A percentile compares a stretch with the other conserved stretches of the same genome.
phyloP scores from a whole-genome alignment of 2,329 filamentous ascomycete genomes.

The Fusarium musae region DNA sequence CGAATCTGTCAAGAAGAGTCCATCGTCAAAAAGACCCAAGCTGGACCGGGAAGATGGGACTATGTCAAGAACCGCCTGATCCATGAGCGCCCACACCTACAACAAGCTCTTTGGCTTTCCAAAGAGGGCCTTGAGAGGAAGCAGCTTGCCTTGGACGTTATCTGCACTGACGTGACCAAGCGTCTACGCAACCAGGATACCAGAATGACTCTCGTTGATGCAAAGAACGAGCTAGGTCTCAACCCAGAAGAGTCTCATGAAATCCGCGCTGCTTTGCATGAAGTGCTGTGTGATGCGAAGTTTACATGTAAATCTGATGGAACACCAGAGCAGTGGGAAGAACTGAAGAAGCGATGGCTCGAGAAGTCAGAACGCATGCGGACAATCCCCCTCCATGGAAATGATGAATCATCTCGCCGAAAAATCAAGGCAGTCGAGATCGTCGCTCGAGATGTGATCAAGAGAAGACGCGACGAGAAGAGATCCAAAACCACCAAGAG shows the following conservation, averaged over 20 bases:
- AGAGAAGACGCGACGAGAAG: slow-evolving; percentile 76
- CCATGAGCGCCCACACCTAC: slow-evolving; percentile 71
- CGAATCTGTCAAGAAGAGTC: slow-evolving; percentile 74
- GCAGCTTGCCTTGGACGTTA: slow-evolving; percentile 77
- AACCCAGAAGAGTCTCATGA: slow-evolving; percentile 63
- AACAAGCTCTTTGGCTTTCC: slow-evolving; percentile 68
- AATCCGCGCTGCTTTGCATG: slow-evolving; percentile 73
- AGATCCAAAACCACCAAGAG: slow-evolving; percentile 40
- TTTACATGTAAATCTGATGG: slow-evolving; percentile 80
- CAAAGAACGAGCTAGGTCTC: slow-evolving; percentile 69
- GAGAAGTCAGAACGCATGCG: slow-evolving; percentile 65
- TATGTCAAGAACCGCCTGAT: slow-evolving; percentile 75
- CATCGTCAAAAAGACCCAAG: slow-evolving; percentile 80
- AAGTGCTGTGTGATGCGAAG: slow-evolving; percentile 71
- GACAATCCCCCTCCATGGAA: slow-evolving; percentile 60
- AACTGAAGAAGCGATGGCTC: slow-evolving; percentile 76
- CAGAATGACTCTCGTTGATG: slow-evolving; percentile 78
- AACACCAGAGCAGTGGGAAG: slow-evolving; percentile 76
- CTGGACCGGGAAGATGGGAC: slow-evolving; percentile 79
- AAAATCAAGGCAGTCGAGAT: slow-evolving; percentile 76
- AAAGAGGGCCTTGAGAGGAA: slow-evolving; percentile 69
- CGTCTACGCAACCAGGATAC: slow-evolving; percentile 73
- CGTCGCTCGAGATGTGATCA: slow-evolving; percentile 80
- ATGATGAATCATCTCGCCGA: slow-evolving; percentile 62
- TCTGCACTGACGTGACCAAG: slow-evolving; percentile 86